Evolutionary conservation across 768 basidiomycete genomes (phyloP).

Genomic region (Mycena haematopus): DNA sequence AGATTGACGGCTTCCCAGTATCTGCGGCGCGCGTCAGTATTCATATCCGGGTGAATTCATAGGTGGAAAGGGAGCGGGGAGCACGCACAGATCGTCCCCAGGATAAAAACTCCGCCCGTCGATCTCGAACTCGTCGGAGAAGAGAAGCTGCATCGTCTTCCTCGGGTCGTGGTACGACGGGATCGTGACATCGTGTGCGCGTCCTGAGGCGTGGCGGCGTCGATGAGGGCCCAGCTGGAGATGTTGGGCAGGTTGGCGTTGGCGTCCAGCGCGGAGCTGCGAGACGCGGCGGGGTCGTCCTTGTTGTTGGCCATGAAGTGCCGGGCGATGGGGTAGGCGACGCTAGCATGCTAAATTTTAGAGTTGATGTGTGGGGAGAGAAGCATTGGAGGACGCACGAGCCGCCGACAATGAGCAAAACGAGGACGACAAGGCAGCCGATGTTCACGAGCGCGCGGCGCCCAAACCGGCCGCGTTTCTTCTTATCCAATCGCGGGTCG

Average conservation of each 20-base stretch:
- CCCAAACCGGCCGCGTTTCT: neutral
- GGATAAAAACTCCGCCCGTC: slow-evolving; percentile 78
- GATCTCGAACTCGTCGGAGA: no score
- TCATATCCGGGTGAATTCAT: slow-evolving; percentile 75
- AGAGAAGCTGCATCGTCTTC: slow-evolving; percentile 61
- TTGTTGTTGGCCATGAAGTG: slow-evolving; percentile 11
- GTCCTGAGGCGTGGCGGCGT: slow-evolving; percentile 62
- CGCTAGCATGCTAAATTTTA: slow-evolving; percentile 11
- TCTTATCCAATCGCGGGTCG: slow-evolving; percentile 14
- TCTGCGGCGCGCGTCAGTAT: slow-evolving; percentile 32
- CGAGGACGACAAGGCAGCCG: slow-evolving; percentile 15
- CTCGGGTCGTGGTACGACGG: slow-evolving; percentile 21
- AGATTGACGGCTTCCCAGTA: slow-evolving; percentile 80
- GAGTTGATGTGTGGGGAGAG: neutral
- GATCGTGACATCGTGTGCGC: slow-evolving; percentile 56
- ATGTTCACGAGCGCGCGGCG: slow-evolving; percentile 6
- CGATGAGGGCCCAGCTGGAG: slow-evolving; percentile 34
- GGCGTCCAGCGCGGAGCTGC: slow-evolving; percentile 14
- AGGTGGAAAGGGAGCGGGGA: slow-evolving; percentile 78
- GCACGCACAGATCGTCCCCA: slow-evolving; percentile 88
- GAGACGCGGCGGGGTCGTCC: neutral
- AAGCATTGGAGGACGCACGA: slow-evolving; percentile 18
- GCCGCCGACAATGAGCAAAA: slow-evolving; percentile 13
- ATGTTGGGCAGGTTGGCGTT: slow-evolving; percentile 23
- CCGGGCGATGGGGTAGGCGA: slow-evolving; percentile 14